phyloP scores from a whole-genome alignment of 208 protist genomes.

The Crithidia expoeki region DNA sequence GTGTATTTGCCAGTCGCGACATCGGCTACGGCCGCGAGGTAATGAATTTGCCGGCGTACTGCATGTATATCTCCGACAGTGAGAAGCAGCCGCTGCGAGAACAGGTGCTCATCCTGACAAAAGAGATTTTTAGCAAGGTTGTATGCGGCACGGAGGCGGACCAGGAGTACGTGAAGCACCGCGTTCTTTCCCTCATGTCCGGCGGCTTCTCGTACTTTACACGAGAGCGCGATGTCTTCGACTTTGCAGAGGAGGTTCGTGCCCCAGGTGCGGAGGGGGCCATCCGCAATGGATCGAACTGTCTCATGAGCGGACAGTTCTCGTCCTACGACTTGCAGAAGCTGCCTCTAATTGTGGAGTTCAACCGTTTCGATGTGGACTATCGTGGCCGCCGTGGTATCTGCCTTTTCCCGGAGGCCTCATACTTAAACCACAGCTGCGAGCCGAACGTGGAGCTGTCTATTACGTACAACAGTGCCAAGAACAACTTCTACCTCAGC shows the following conservation, averaged over 20 bases:
- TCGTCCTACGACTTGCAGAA: slow-evolving; percentile 87
- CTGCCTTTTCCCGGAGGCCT: slow-evolving; percentile 82
- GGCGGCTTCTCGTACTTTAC: slow-evolving; percentile 87
- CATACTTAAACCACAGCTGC: slow-evolving; percentile 87
- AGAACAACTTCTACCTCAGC: slow-evolving; percentile 77
- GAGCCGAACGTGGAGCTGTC: slow-evolving; percentile 81
- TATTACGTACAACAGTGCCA: slow-evolving; percentile 76
- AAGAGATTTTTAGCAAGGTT: slow-evolving; percentile 70
- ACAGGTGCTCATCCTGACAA: slow-evolving; percentile 79
- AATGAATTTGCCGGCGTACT: slow-evolving; percentile 81
- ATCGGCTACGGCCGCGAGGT: slow-evolving; percentile 82
- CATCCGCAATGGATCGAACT: slow-evolving; percentile 70
- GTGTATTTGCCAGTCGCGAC: slow-evolving; percentile 74
- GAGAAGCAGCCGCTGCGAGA: slow-evolving; percentile 56
- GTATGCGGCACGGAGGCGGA: slow-evolving; percentile 65
- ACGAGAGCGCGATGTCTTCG: slow-evolving; percentile 84
- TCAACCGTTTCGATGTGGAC: slow-evolving; percentile 87
- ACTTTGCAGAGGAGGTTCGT: slow-evolving; percentile 82
- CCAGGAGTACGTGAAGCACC: slow-evolving; percentile 73
- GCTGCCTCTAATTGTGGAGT: slow-evolving; percentile 83
- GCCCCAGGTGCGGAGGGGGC: slow-evolving; percentile 57
- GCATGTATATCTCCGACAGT: slow-evolving; percentile 79
- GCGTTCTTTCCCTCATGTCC: slow-evolving; percentile 80
- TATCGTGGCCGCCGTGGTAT: slow-evolving; percentile 79
- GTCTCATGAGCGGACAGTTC: slow-evolving; percentile 73